These are phyloP conservation scores for Clarkia xantiana DNA, from an alignment of 345 rosid genomes.

Conservation along the genomic window DNA sequence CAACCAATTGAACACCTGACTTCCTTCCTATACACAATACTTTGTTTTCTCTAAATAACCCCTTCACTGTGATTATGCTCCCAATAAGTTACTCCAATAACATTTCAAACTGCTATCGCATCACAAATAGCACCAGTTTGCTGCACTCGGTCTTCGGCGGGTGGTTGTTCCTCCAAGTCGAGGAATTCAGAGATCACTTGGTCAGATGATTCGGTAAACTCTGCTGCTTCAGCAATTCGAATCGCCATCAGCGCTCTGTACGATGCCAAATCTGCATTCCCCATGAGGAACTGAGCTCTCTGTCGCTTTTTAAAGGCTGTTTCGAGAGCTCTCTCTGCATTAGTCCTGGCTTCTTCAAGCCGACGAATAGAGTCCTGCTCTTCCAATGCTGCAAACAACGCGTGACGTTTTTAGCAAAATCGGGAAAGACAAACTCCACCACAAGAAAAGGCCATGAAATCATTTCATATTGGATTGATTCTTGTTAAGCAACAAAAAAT, in stretches of 20 bases:
- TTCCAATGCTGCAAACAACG: constrained; percentile 29
- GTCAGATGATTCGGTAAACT: constrained; percentile 17
- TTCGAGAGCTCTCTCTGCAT: constrained; percentile 27
- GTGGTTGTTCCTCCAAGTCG: constrained; percentile 8
- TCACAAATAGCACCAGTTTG: too few relatives aligned
- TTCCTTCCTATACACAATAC: too few relatives aligned
- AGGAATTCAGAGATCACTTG: constrained; percentile 15
- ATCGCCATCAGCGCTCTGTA: constrained; percentile 62
- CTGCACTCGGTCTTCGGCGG: too few relatives aligned
- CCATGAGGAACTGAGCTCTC: constrained; percentile 59
- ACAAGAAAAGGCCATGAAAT: too few relatives aligned
- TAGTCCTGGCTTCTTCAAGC: constrained; percentile 38
- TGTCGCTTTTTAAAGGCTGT: constrained; percentile 40
- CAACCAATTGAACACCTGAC: too few relatives aligned
- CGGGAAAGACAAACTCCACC: too few relatives aligned
- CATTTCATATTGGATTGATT: too few relatives aligned
- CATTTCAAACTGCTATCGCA: too few relatives aligned
- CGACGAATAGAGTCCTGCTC: constrained; percentile 26
- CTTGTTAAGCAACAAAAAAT: not conserved
- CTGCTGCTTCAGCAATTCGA: constrained; percentile 55
- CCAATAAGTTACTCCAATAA: too few relatives aligned
- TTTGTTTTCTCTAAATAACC: too few relatives aligned
- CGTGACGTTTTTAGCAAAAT: too few relatives aligned
- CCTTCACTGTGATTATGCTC: too few relatives aligned
- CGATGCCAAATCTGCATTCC: constrained; percentile 65